Evolutionary conservation across 768 basidiomycete species (phyloP), one percentile per base, ranked within the genome.

Genomic region (Terana coerulea): DNA sequence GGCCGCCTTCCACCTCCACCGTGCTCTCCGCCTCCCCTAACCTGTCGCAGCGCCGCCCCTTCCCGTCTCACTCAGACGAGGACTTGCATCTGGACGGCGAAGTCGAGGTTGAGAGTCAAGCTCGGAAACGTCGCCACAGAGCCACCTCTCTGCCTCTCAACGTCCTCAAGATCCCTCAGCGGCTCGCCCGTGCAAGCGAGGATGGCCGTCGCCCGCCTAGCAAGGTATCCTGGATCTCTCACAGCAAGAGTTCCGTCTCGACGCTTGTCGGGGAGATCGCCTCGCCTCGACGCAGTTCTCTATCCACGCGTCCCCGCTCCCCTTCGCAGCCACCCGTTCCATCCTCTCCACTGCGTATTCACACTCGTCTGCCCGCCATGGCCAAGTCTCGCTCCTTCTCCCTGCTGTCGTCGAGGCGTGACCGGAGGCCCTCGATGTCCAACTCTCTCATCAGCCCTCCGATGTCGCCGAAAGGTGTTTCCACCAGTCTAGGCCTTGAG

Each of bases 71-170:
- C 10, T 10, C 24, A 8, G 45, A 34, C 30, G 45, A 46, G 14
- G 34, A 46, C 31, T 2, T 33, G 31, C n/a, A 29, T 29, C 45
- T n/a, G 30, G 15, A 40, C 21, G 19, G 21, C 44, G 35, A 29
- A 15, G 52, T 30, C 41, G 54, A 37, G 31, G n/a, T n/a, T n/a
- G n/a, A n/a, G n/a, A n/a, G 50, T 45, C 57, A 47, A 36, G 22
- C 43, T 39, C 56, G 42, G 54, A 48, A 49, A 41, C 41, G 49
- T n/a, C 46, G 52, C 51, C 17, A 19, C 47, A 14, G 29, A 24
- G 4, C 50, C 37, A 19, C 26, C 26, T 28, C 45, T 29, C 26
- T 41, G 30, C 40, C 35, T 22, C 35, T 17, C 31, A 10, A 41
- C 47, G 3, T 53, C 29, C 19, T 53, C 42, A 21, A 43, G 28